Evolutionary conservation across 495 filamentous ascomycete species (phyloP), one percentile per base, ranked within the genome.

Genomic region (Ramalina intermedia): DNA sequence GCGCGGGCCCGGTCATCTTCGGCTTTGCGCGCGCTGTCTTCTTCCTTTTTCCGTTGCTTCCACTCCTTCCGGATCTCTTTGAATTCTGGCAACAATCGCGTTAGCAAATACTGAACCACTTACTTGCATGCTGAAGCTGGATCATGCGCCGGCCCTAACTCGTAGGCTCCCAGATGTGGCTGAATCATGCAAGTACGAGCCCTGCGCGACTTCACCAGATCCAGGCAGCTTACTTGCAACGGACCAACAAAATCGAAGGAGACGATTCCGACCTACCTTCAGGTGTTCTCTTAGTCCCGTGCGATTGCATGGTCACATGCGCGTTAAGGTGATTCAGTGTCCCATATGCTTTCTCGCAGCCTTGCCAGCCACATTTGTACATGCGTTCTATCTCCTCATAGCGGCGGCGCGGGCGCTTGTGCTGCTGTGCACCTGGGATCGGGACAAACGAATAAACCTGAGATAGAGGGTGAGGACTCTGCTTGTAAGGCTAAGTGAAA

Each of bases 381-480:
- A 98, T 98, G 50, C 91, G 82, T 71, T 98, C 91, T 60, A 98
- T 98, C 64, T 98, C 91, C 68, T 98, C 91, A 58, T 95, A 98
- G 29, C 91, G 79, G 54, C 91, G 78, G 55, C 91, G 80, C 18
- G 91, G 91, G 41, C 91, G 80, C 73, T 98, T 98, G 65, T 96
- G 89, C 63, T 98, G 91, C 60, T 94, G 88, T 26, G 91, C 87
- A 45, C 91, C 91, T 12, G 91, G 91, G 62, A 98, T 98, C 1
- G 91, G 91, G 41, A 98, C 91, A 61, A 98, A 98, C 2, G 89
- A 95, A 63, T 96, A 98, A 41, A 98, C 91, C 81, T 93, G 72
- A 21, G 67, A 73, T 33, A 67, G 61, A 42, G 69, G 68, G 60
- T 75, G 74, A 47, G 70, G 69, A 60, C 50, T 51, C 57, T 57